Base-by-base conservation (phyloP, 2,329 filamentous ascomycete genomes). In the Hymenoscyphus fraxineus region DNA sequence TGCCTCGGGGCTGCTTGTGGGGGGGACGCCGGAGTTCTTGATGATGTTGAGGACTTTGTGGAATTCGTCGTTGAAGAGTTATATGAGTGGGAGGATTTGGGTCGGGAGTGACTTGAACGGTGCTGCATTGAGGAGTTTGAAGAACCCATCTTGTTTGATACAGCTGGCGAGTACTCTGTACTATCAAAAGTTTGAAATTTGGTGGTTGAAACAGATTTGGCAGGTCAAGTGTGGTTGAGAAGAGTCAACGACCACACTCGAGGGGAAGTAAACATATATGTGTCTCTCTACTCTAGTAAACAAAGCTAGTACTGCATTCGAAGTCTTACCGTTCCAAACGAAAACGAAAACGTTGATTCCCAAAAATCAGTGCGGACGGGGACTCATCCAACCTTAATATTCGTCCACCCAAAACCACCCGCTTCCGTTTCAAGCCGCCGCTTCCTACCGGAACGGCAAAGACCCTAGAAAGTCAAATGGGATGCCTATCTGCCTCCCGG, bases 371-470 rank as follows among this genome's bases (percentile, higher is more conserved):
- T 27, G n/a, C n/a, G n/a, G 44, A 19, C 22, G 19, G 19, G 47
- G 47, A 9, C 10, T 54, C 47, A 54, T 27, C 47, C 47, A 54
- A 54, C 47, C 47, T 54, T 54, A 54, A 54, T 54, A 54, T 54
- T 13, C 19, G 27, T 12, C 5, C 19, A 13, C 19, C 47, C 10
- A 27, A 19, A 54, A 22, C 13, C 47, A 54, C 47, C 19, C 19
- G 47, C 9, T 27, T 54, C 41, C 19, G 47, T 54, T 54, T 54
- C 47, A 54, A 27, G 35, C 35, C 35, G 6, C 35, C 35, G 47
- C 47, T 27, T 54, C 47, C 47, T 27, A 54, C 47, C 47, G 44
- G 44, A 51, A 54, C 47, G 47, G 22, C 47, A 54, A 27, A 54
- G 27, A 27, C 27, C 27, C 27, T 27, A 27, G 19, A 54, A 51